Evolutionary conservation across 345 rosid species (phyloP), one percentile per base, ranked within the genome.

Genomic region (Arabis alpina): DNA sequence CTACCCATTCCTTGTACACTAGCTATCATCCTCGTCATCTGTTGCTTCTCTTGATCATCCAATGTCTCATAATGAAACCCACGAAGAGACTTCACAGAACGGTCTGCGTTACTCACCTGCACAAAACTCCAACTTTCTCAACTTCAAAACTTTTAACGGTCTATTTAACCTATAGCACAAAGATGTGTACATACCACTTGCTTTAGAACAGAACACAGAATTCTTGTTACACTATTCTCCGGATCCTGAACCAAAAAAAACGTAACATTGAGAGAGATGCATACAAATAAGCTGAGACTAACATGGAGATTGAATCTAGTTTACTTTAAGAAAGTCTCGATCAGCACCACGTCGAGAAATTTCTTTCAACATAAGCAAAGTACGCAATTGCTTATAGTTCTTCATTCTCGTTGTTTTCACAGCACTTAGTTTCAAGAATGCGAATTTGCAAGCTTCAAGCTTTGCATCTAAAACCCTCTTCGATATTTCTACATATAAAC

Each of bases 381-480:
- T 73, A 13, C 81, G 81, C 24, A 78, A n/a, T 42, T 73, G 78
- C 74, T 67, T 67, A 52, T 78, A 78, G 56, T 47, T 78, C 66
- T 78, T 78, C 78, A 78, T 73, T 24, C 71, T 68, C 64, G 78
- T 78, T n/a, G 75, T 63, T 30, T 73, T 78, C 15, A 78, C 75
- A 6, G 78, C 66, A 52, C 64, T 78, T 55, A 78, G 68, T 68
- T 68, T 78, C 66, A 54, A 68, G 41, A 68, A 78, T 1, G 81
- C 81, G 67, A 78, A 78, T 73, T 63, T 78, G 75, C 81, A 78
- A 68, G 78, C 78, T 54, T 78, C 78, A 47, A 78, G 75, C 66
- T 78, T 78, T 6, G 78, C 66, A 19, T 78, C 78, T 52, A 78
- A 70, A 28, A 78, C 81, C 57, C 75, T 63, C 57, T 68, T 68